phyloP scores from a whole-genome alignment of 2,329 filamentous ascomycete genomes.

The Apiospora pterosperma region DNA sequence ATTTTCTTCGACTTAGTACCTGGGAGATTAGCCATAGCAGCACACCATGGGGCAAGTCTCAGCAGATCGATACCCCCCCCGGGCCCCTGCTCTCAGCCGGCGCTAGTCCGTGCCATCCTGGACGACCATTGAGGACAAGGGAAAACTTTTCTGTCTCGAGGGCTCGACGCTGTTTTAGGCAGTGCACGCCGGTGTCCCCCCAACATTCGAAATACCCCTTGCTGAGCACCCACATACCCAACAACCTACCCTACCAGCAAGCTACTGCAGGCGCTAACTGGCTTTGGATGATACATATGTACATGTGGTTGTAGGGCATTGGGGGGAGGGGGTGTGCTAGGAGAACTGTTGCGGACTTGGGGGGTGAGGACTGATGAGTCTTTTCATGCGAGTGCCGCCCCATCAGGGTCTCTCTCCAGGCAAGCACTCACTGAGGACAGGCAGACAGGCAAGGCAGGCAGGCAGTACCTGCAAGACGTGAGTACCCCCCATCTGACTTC shows the following conservation, averaged over 20 bases:
- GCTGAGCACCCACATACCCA: not conserved
- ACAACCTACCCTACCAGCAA: not conserved
- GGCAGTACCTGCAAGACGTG: not conserved
- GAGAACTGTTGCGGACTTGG: too few species aligned
- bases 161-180: constrained; percentile 1
- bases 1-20: not conserved
- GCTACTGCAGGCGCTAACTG: not conserved
- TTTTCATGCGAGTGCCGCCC: not conserved
- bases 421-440: not conserved
- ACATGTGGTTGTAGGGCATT: not conserved
- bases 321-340: not conserved
- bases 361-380: not conserved
- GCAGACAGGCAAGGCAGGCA: too few species aligned
- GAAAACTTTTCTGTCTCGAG: constrained; percentile 6
- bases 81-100: not conserved
- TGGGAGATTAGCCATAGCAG: not conserved
- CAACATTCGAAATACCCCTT: not conserved
- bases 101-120: constrained; percentile 3
- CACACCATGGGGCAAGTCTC: not conserved
- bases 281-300: not conserved
- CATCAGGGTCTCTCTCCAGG: not conserved
- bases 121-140: not conserved
- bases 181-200: not conserved
- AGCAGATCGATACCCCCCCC: not conserved
- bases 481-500: not conserved